phyloP scores from a whole-genome alignment of 495 filamentous ascomycete species.

The Tetracladium setigerum region DNA sequence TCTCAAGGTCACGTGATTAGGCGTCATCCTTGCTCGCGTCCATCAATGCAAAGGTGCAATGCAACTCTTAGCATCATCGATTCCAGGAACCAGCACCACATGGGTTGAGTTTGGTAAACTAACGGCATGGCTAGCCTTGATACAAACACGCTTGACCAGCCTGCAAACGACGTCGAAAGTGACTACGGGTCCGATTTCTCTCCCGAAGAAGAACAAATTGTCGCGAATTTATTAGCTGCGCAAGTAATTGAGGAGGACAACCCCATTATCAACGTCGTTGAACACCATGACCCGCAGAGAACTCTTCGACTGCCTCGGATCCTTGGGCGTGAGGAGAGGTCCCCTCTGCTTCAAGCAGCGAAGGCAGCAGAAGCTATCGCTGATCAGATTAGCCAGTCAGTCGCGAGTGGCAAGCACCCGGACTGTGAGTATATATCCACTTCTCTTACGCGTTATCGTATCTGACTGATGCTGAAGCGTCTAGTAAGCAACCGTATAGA shows the following conservation, averaged over 20 bases:
- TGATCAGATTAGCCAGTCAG: constrained; percentile 14
- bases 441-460: constrained; percentile 4
- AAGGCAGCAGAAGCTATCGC: constrained; percentile 24
- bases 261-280: constrained; percentile 24
- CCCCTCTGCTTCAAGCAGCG: constrained; percentile 29
- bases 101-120: constrained; percentile 10
- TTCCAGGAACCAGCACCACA: background rate
- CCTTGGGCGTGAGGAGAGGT: constrained; percentile 32
- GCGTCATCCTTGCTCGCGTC: background rate
- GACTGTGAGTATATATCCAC: constrained; percentile 34
- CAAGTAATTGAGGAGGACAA: constrained; percentile 9
- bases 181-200: constrained; percentile 73
- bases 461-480: constrained; percentile 56
- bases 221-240: constrained; percentile 15
- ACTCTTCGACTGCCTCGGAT: constrained; percentile 34
- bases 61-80: background rate
- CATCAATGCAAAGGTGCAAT: background rate
- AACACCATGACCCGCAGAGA: constrained; percentile 26
- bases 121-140: constrained; percentile 18
- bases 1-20: background rate
- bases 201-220: constrained; percentile 48
- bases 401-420: constrained; percentile 25
- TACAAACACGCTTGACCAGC: background rate
- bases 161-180: constrained; percentile 32
- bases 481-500: constrained; percentile 48